Base-by-base conservation (phyloP, 345 rosid genomes). In the Eutrema heterophyllum region DNA sequence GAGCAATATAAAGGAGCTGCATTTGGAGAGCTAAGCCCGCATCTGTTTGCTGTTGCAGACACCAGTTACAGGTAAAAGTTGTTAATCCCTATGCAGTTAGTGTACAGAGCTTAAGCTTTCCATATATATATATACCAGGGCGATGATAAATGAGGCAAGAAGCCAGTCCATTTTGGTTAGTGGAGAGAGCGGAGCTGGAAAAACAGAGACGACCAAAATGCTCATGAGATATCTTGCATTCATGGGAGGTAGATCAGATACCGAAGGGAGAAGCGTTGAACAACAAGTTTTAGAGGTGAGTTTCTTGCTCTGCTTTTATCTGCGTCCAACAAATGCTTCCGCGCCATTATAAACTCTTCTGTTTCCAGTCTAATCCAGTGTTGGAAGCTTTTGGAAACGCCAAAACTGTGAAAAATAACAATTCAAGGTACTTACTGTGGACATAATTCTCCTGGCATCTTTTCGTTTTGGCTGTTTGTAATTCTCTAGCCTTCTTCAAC, bases 161-260 rank as follows among this genome's bases (percentile, higher is more conserved):
- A 88, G 93, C 81, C 89, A 89, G 70, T 86, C 96, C 12, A 88
- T 84, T 69, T 80, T 86, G 64, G 86, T 86, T 18, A 92, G 96
- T 70, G 98, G 98, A 41, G 96, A 92, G 79, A 92, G 98, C n/a
- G 95, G 98, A 55, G 96, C 98, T 67, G 95, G 96, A 70, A 92
- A 90, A 79, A 92, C 98, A 54, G 97, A 92, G 80, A 92, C 90
- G 26, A 89, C 97, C 50, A 92, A 92, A 76, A 88, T 89, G 93
- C 92, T 89, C 9, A 92, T 92, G 97, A 82, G 93, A 72, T 92
- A 92, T 79, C 88, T 92, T 64, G 97, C 97, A 55, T 89, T 83
- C 82, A 85, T 89, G 90, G 93, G 97, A 51, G 96, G 97, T 3
- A 80, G 92, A 76, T 81, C 92, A 49, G 85, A 69, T 60, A 78